phyloP scores from a whole-genome alignment of 2,329 filamentous ascomycete genomes.

The Plectosphaerella sp. region DNA sequence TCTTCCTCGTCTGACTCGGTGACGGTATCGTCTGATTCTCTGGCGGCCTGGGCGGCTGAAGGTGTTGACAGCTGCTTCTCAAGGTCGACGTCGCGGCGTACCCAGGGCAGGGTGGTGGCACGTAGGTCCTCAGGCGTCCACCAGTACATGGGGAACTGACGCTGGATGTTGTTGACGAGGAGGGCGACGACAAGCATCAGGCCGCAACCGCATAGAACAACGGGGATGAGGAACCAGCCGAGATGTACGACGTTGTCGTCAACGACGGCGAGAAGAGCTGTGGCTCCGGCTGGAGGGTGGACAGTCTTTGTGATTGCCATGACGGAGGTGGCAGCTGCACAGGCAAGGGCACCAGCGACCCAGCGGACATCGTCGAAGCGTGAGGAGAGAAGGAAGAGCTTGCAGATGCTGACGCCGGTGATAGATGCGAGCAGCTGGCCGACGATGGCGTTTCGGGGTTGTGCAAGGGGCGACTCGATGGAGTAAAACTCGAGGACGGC shows the following conservation, averaged over 20 bases:
- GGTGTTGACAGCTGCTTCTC: constrained; percentile 1
- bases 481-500: constrained; percentile 72
- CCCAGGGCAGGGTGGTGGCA: constrained; percentile 4
- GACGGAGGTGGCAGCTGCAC: constrained; percentile 55
- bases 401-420: constrained; percentile 57
- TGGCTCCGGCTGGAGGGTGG: constrained; percentile 72
- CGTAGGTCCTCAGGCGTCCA: constrained; percentile 45
- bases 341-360: constrained; percentile 61
- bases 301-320: constrained; percentile 71
- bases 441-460: constrained; percentile 65
- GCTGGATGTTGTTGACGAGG: constrained; percentile 65
- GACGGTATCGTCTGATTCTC: background rate
- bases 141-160: constrained; percentile 67
- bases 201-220: constrained; percentile 54
- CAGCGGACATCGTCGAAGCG: constrained; percentile 50
- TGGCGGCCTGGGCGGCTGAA: background rate
- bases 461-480: constrained; percentile 67
- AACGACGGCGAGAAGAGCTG: constrained; percentile 63
- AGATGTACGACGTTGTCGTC: constrained; percentile 48
- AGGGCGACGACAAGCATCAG: constrained; percentile 62
- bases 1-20: background rate
- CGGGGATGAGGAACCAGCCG: constrained; percentile 65
- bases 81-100: background rate
- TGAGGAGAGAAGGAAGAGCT: constrained; percentile 55
- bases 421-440: constrained; percentile 62